Percentiles rank a stretch among this genome's conserved stretches.
These are phyloP conservation scores for Cryptococcus sp. DNA, from an alignment of 1,284 basidiomycete genomes.

Conservation along the genomic window DNA sequence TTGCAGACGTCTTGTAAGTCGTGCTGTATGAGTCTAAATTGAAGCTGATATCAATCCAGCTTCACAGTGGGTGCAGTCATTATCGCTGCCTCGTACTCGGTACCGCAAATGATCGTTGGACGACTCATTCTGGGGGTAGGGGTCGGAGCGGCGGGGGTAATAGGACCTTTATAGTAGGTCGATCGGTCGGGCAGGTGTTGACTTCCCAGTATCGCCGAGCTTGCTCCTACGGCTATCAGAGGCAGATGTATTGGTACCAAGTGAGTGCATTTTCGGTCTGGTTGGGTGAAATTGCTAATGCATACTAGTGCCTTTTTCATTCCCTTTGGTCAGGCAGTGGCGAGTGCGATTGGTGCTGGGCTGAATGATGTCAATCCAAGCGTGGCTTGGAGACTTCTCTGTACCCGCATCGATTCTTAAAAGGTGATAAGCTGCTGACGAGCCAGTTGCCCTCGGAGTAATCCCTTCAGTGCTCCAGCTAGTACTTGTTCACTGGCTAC, in stretches of 20 bases:
- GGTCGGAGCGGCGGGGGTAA: conserved; percentile 30
- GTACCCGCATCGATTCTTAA: too few relatives aligned
- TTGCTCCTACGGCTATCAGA: conserved; percentile 39
- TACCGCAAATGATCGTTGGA: conserved; percentile 36
- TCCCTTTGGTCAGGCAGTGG: conserved; percentile 42
- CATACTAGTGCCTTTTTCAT: conserved; percentile 35
- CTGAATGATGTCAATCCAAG: conserved; percentile 13
- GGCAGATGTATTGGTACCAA: conserved; percentile 27
- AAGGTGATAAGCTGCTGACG: conserved; percentile 23
- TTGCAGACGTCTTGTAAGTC: conserved; percentile 19
- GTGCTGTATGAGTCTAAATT: neutral
- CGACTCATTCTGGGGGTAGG: conserved; percentile 44
- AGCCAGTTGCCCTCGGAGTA: conserved; percentile 31
- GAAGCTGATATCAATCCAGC: neutral
- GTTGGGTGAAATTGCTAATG: too few relatives aligned
- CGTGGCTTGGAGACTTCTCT: too few relatives aligned
- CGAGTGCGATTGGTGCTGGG: conserved; percentile 32
- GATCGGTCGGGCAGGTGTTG: neutral
- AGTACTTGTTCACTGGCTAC: conserved; percentile 39
- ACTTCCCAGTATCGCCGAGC: conserved; percentile 31
- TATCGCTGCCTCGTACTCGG: conserved; percentile 32
- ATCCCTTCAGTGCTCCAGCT: conserved; percentile 38
- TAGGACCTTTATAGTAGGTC: conserved; percentile 21
- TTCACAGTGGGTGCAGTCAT: conserved; percentile 39
- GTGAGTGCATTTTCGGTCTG: conserved; percentile 5